Conservation (phyloP, 164 flowering plant species). For the Warburgia ugandensis region DNA sequence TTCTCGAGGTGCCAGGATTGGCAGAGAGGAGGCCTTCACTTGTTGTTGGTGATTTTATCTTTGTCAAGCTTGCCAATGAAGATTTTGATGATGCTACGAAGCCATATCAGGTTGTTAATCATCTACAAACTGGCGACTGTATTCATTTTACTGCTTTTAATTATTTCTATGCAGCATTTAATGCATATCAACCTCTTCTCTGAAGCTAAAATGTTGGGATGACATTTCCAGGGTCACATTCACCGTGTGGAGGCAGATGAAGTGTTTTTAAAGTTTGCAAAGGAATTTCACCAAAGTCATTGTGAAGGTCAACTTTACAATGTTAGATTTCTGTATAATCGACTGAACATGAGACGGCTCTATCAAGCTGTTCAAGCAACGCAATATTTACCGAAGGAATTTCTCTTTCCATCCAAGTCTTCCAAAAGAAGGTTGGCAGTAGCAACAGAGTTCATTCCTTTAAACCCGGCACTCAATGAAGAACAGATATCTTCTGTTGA, state of each 20-base stretch:
- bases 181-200: background rate
- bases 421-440: conserved; percentile 29
- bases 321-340: conserved; percentile 55
- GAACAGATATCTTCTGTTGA: conserved; percentile 67
- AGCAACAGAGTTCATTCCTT: conserved; percentile 36
- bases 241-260: conserved; percentile 89
- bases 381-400: conserved; percentile 23
- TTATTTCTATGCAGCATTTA: background rate
- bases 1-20: conserved; percentile 84
- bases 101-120: conserved; percentile 46
- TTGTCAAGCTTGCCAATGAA: conserved; percentile 37
- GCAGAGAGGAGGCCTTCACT: conserved; percentile 97
- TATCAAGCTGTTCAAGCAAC: conserved; percentile 62
- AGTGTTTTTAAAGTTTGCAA: conserved; percentile 48
- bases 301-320: conserved; percentile 32
- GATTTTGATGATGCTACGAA: conserved; percentile 12
- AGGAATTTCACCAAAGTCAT: conserved; percentile 44
- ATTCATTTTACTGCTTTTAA: background rate
- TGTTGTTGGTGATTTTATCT: conserved; percentile 63
- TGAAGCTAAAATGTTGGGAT: background rate
- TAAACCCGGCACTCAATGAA: conserved; percentile 49
- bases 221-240: conserved; percentile 53
- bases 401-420: conserved; percentile 60
- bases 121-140: background rate
- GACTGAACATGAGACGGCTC: conserved; percentile 57